phyloP scores from a whole-genome alignment of 2,329 filamentous ascomycete species.

The Cladosporium sp. region DNA sequence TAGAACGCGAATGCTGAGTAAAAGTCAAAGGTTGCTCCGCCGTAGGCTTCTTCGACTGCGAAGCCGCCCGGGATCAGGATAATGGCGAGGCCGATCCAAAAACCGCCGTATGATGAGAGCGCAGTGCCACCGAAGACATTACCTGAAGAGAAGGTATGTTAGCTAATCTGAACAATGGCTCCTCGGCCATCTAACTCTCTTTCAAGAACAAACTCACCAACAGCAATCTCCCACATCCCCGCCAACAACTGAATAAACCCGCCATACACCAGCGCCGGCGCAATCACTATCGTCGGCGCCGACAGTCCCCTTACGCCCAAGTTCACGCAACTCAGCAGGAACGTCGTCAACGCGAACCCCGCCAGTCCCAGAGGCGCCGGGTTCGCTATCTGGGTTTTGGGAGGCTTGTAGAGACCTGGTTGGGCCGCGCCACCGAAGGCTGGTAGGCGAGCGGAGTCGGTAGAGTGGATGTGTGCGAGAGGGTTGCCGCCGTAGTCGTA shows the following conservation, averaged over 20 bases:
- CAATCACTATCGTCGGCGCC: constrained; percentile 66
- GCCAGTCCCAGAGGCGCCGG: constrained; percentile 74
- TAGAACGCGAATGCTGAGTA: constrained; percentile 70
- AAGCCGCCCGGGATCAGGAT: constrained; percentile 69
- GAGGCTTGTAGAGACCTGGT: constrained; percentile 44
- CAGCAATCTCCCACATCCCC: constrained; percentile 89
- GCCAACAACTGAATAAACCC: constrained; percentile 76
- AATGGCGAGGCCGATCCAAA: constrained; percentile 77
- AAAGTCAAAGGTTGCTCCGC: constrained; percentile 42
- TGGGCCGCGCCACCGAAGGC: constrained; percentile 56
- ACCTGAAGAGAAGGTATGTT: constrained; percentile 33
- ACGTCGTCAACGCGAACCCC: constrained; percentile 81
- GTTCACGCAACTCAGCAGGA: constrained; percentile 75
- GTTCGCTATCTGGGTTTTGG: constrained; percentile 63
- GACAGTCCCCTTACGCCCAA: constrained; percentile 62
- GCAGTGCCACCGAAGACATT: constrained; percentile 86
- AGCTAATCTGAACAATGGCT: not conserved
- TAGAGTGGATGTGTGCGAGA: constrained; percentile 51
- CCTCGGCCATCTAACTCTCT: too few species aligned
- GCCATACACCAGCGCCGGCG: constrained; percentile 72
- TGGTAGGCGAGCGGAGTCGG: constrained; percentile 47
- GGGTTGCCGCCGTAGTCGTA: constrained; percentile 54
- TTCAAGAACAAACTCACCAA: constrained; percentile 43
- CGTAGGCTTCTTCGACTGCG: constrained; percentile 55
- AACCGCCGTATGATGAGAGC: constrained; percentile 77